Conservation (phyloP, 805 yeast species). For the Candida michaelii region DNA sequence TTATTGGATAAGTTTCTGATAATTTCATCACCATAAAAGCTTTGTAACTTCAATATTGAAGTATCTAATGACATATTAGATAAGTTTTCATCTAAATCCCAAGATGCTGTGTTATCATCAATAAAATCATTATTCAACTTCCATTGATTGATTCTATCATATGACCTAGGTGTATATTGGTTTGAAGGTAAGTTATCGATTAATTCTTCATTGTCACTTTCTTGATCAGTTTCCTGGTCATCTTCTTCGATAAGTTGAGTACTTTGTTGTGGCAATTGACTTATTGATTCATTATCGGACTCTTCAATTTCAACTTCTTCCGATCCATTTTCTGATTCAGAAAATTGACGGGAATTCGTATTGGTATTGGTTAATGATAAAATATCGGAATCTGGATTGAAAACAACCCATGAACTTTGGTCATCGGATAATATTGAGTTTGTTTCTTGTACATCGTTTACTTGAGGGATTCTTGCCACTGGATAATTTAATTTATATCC, state of each 20-base stretch:
- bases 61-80: slow-evolving; percentile 16
- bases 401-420: slow-evolving; percentile 28
- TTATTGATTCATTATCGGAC: slow-evolving; percentile 2
- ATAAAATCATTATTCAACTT: slow-evolving; percentile 20
- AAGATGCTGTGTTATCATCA: slow-evolving; percentile 37
- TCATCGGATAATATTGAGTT: slow-evolving; percentile 23
- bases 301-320: slow-evolving; percentile 3
- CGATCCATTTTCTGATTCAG: slow-evolving; percentile 4
- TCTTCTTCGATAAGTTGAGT: background rate
- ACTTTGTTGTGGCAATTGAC: background rate
- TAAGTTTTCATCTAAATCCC: slow-evolving; percentile 34
- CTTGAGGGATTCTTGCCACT: slow-evolving; percentile 13
- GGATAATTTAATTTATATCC: slow-evolving; percentile 19
- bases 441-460: slow-evolving; percentile 17
- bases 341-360: slow-evolving; percentile 7
- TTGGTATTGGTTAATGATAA: slow-evolving; percentile 25
- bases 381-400: slow-evolving; percentile 31
- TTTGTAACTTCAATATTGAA: slow-evolving; percentile 12
- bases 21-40: slow-evolving; percentile 34
- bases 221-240: slow-evolving; percentile 7
- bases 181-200: slow-evolving; percentile 15
- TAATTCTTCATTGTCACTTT: slow-evolving; percentile 15
- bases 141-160: slow-evolving; percentile 22
- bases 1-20: slow-evolving; percentile 22
- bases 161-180: slow-evolving; percentile 6